Evolutionary conservation across 2,329 filamentous ascomycete species (phyloP).

Genomic region (Penicillium verrucosum): DNA sequence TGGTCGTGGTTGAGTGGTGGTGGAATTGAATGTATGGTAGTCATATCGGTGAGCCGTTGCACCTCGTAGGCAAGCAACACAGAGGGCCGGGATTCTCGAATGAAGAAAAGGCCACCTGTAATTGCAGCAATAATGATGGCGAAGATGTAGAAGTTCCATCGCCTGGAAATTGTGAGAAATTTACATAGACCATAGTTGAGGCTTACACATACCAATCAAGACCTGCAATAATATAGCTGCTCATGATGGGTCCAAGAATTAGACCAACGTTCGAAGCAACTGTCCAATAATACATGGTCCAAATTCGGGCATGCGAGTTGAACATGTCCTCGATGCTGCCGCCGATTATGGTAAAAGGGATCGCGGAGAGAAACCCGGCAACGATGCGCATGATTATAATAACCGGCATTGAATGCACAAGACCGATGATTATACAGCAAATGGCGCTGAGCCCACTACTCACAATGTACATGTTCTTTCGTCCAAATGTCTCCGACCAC

Average conservation of each 20-base stretch:
- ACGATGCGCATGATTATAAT: constrained; percentile 45
- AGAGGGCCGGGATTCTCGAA: constrained; percentile 48
- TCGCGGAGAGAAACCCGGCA: constrained; percentile 47
- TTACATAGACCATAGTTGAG: background rate
- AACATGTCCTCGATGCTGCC: constrained; percentile 53
- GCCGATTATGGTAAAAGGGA: constrained; percentile 48
- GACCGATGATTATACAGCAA: constrained; percentile 39
- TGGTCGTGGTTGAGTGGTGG: constrained; percentile 40
- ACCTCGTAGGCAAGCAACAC: constrained; percentile 41
- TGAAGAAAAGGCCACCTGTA: constrained; percentile 35
- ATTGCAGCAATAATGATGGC: constrained; percentile 39
- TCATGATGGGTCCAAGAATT: constrained; percentile 45
- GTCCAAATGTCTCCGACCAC: constrained; percentile 40
- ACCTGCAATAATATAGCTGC: constrained; percentile 39
- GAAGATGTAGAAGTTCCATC: constrained; percentile 47
- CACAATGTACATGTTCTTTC: constrained; percentile 36
- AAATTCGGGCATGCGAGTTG: constrained; percentile 46
- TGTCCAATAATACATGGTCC: constrained; percentile 48
- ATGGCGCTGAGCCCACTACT: constrained; percentile 30
- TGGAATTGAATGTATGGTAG: constrained; percentile 10
- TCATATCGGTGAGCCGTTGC: constrained; percentile 25
- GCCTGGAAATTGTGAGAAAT: constrained; percentile 26
- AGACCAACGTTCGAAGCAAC: constrained; percentile 44
- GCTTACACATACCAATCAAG: constrained; percentile 38
- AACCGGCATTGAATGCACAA: constrained; percentile 35